Evolutionary conservation across 2,329 filamentous ascomycete species (phyloP), one percentile per base, ranked within the genome.

Genomic region (Periconia sp.): DNA sequence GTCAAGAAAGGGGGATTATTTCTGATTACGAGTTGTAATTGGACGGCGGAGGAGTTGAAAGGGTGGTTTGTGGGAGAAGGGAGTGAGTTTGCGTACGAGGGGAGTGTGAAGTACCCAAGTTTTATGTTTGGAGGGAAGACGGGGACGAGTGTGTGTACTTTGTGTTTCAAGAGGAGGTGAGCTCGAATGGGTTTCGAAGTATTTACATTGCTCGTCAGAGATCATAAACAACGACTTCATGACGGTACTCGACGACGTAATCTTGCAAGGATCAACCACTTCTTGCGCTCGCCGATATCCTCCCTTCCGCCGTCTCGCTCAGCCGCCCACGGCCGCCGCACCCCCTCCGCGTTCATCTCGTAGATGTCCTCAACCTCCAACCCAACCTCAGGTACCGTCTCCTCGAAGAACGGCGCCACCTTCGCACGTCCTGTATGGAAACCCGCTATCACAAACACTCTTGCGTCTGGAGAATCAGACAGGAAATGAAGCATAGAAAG

Each of bases 21-120:
- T 57, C 71, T 96, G 46, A 83, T 99, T 40, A 97, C 94, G 40
- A 96, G 91, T 70, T 99, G 94, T 69, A 99, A 99, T 73, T 99
- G 94, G 94, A 97, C 92, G 1, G 91, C 94, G 74, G 81, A 84
- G 28, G 94, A 99, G 75, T 72, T 99, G 59, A 76, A 80, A 47
- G 73, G 72, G 12, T 97, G 92, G 91, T 94, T 97, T 65, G 83
- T 80, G 36, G 74, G 70, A 3, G 70, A 67, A 35, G 57, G 64
- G 4, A 49, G 69, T 40, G 63, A 74, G 36, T 78, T 95, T 56
- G 74, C 76, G 48, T 81, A 84, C 43, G 84, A 82, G 40, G 85
- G 82, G 1, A 79, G 82, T 56, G 84, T 96, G 40, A 82, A 86
- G 62, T 97, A 97, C 70, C 88, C 84, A 16, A 87, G 84, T 38